A percentile compares a stretch with the other conserved stretches of the same genome.
Evolutionary conservation across 345 rosid species (phyloP).

Genomic region (Pistacia atlantica): DNA sequence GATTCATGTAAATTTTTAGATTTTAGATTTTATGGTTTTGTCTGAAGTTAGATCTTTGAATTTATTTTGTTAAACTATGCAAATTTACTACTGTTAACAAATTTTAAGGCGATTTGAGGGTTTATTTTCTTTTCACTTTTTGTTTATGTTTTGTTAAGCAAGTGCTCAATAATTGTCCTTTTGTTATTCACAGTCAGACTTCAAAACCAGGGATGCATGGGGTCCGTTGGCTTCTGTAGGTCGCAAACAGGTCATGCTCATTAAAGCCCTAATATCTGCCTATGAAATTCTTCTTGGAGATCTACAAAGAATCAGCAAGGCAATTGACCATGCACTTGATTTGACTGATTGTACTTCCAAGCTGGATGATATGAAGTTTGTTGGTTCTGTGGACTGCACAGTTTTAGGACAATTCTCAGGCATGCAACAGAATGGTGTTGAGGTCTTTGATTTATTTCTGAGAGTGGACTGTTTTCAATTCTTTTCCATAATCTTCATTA

Average conservation of each 20-base stretch:
- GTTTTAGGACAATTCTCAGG: constrained; percentile 43
- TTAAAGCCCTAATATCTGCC: constrained; percentile 68
- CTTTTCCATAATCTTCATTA: constrained; percentile 4
- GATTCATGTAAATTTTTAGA: too few species aligned
- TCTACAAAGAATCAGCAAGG: constrained; percentile 66
- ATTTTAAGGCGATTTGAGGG: neutral
- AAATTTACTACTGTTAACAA: neutral
- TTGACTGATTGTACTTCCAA: constrained; percentile 55
- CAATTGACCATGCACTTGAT: constrained; percentile 50
- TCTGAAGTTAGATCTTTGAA: neutral
- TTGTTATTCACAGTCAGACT: constrained; percentile 22
- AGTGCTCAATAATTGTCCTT: neutral
- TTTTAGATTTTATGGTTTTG: neutral
- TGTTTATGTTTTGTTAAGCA: neutral
- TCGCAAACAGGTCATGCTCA: constrained; percentile 46
- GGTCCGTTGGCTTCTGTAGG: constrained; percentile 46
- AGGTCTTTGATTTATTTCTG: constrained; percentile 70
- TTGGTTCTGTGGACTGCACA: constrained; percentile 36
- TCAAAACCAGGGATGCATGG: constrained; percentile 44
- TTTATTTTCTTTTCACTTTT: neutral
- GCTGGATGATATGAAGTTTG: constrained; percentile 46
- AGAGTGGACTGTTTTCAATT: constrained; percentile 14
- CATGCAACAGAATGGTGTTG: constrained; percentile 66
- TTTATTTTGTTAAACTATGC: neutral
- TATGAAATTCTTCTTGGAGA: constrained; percentile 63